Conservation (phyloP, 2,329 filamentous ascomycete genomes). For the Fusarium annulatum region DNA sequence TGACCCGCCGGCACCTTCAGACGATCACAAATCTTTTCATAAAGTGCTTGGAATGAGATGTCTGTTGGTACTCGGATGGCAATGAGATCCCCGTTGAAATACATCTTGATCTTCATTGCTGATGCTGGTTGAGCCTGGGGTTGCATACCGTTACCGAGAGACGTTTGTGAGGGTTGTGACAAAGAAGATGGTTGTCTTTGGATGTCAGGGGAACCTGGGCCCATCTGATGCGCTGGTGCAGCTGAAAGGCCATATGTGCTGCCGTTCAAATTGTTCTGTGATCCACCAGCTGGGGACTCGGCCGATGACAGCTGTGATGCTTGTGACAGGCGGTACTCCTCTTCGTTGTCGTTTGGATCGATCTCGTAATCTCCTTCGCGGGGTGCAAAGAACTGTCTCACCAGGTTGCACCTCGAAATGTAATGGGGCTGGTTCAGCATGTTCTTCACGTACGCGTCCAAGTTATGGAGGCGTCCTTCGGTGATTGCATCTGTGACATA, state of each 20-base stretch:
- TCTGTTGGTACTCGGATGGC: conserved; percentile 88
- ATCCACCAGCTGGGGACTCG: conserved; percentile 69
- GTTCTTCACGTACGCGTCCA: conserved; percentile 96
- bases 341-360: conserved; percentile 77
- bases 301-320: conserved; percentile 75
- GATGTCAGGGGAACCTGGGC: conserved; percentile 48
- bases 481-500: conserved; percentile 99
- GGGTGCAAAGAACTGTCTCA: conserved; percentile 91
- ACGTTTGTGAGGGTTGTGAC: conserved; percentile 59
- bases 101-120: conserved; percentile 93
- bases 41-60: conserved; percentile 80
- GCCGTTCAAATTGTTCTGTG: conserved; percentile 71
- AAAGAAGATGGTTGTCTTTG: conserved; percentile 42
- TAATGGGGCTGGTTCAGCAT: conserved; percentile 84
- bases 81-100: conserved; percentile 91
- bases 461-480: conserved; percentile 88
- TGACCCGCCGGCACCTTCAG: conserved; percentile 77
- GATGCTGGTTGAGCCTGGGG: conserved; percentile 52
- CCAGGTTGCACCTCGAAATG: conserved; percentile 84
- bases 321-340: conserved; percentile 81
- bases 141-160: conserved; percentile 60
- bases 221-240: conserved; percentile 55
- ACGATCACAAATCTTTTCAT: conserved; percentile 85
- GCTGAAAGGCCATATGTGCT: conserved; percentile 65
- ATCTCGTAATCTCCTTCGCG: conserved; percentile 94